A percentile compares a stretch with the other conserved stretches of the same genome.
Evolutionary conservation across 2,329 filamentous ascomycete genomes (phyloP).

Genomic region (Tricladium varicosporioides): DNA sequence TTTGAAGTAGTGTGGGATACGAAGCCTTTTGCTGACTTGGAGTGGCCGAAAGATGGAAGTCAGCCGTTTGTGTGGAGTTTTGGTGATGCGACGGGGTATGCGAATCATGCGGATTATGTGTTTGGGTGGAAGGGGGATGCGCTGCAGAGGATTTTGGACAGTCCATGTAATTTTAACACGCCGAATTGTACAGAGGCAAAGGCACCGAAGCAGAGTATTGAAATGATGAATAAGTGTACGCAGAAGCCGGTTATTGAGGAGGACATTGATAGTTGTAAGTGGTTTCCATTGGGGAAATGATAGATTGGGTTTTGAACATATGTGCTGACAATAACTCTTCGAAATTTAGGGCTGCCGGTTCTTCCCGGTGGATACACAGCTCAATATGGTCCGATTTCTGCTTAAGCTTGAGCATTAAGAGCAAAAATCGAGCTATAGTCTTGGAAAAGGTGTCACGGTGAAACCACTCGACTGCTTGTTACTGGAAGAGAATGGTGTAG

Average conservation of each 20-base stretch:
- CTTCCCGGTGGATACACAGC: too few relatives aligned
- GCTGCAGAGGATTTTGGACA: constrained; percentile 40
- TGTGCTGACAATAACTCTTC: too few relatives aligned
- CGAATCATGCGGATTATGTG: constrained; percentile 50
- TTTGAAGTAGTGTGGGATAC: constrained; percentile 30
- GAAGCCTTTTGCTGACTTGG: constrained; percentile 41
- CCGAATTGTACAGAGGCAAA: constrained; percentile 31
- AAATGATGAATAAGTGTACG: neutral
- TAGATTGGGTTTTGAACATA: too few relatives aligned
- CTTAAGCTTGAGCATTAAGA: too few relatives aligned
- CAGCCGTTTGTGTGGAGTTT: constrained; percentile 42
- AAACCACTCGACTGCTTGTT: too few relatives aligned
- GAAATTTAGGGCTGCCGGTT: too few relatives aligned
- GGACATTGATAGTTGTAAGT: neutral
- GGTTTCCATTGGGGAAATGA: too few relatives aligned
- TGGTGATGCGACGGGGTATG: constrained; percentile 42
- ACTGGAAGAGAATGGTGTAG: too few relatives aligned
- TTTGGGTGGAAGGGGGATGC: constrained; percentile 45
- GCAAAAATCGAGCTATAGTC: too few relatives aligned
- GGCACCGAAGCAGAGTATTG: constrained; percentile 36
- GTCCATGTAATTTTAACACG: constrained; percentile 43
- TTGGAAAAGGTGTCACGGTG: too few relatives aligned
- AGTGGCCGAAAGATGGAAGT: constrained; percentile 43
- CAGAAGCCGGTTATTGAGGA: neutral
- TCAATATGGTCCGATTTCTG: too few relatives aligned